These are phyloP conservation scores for Trifolium fragiferum DNA, from an alignment of 306 rosid genomes.

Conservation along the genomic window DNA sequence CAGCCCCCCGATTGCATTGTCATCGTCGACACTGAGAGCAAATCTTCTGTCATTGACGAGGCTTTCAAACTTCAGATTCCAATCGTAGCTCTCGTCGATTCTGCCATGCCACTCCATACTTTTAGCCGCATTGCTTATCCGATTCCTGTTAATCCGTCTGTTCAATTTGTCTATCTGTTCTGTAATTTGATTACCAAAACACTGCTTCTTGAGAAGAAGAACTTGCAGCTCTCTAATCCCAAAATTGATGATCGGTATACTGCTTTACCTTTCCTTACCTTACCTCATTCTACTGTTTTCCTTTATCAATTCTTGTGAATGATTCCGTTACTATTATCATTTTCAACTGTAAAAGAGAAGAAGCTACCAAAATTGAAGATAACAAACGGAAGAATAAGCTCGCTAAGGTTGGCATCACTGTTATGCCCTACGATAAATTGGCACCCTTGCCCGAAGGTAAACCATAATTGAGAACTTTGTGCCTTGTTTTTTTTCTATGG, in stretches of 20 bases:
- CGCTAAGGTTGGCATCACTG: conserved; percentile 48
- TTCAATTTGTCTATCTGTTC: conserved; percentile 69
- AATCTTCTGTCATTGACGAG: conserved; percentile 69
- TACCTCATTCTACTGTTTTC: background rate
- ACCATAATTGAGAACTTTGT: background rate
- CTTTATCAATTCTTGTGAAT: background rate
- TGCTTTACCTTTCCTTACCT: background rate
- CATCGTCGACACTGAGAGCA: conserved; percentile 66
- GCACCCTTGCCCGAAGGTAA: conserved; percentile 59
- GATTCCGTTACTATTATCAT: background rate
- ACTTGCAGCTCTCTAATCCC: conserved; percentile 33
- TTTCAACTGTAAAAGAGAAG: conserved; percentile 33
- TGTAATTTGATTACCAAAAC: conserved; percentile 89
- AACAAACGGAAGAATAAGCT: conserved; percentile 41
- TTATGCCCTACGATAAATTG: conserved; percentile 58
- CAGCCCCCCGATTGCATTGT: conserved; percentile 83
- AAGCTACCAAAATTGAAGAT: conserved; percentile 45
- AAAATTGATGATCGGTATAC: conserved; percentile 28
- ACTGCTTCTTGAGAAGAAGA: conserved; percentile 52
- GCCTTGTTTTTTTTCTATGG: conserved; percentile 13
- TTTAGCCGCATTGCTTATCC: conserved; percentile 72
- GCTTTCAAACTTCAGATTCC: conserved; percentile 73
- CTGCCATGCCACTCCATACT: conserved; percentile 59
- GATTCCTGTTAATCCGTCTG: conserved; percentile 74
- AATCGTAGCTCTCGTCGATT: conserved; percentile 76